Percentiles rank a stretch among this genome's conserved stretches.
Conservation (phyloP, 2,329 filamentous ascomycete genomes). For the Penicillium sumatraense region DNA sequence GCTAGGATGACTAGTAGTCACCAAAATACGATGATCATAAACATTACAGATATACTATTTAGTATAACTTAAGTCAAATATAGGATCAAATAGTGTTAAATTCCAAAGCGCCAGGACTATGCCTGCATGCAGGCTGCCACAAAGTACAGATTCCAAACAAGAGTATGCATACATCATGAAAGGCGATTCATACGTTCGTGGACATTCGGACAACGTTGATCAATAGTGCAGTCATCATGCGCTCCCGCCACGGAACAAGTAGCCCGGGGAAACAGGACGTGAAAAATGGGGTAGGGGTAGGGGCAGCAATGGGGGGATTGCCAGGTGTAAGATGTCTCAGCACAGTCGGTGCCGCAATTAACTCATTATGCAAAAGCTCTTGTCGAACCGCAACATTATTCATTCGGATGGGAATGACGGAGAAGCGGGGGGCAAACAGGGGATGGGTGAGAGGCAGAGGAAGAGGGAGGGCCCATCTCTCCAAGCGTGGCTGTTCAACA, state of each 20-base stretch:
- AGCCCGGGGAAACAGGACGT: slow-evolving; percentile 21
- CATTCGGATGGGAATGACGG: slow-evolving; percentile 11
- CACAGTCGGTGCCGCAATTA: slow-evolving; percentile 20
- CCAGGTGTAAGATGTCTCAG: slow-evolving; percentile 14
- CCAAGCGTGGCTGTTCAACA: slow-evolving; percentile 26
- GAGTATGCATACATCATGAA: slow-evolving; percentile 44
- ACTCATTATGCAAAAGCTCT: slow-evolving; percentile 23
- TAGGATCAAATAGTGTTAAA: slow-evolving; percentile 4
- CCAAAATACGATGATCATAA: too few species aligned
- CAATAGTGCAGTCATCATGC: slow-evolving; percentile 28
- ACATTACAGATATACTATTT: too few species aligned
- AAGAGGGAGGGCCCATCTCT: slow-evolving; percentile 17
- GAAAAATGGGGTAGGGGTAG: slow-evolving; percentile 3
- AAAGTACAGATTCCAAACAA: slow-evolving; percentile 20
- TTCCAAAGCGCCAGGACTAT: slow-evolving; percentile 14
- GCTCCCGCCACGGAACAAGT: slow-evolving; percentile 19
- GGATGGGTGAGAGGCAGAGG: slow-evolving; percentile 13
- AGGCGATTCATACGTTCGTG: slow-evolving; percentile 36
- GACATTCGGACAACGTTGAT: slow-evolving; percentile 26
- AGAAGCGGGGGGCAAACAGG: slow-evolving; percentile 5
- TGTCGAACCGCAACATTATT: slow-evolving; percentile 9
- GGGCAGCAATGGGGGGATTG: neutral
- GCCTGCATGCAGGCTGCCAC: slow-evolving; percentile 14
- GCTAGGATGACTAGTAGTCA: too few species aligned
- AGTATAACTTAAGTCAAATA: neutral